Percentiles rank a stretch among this genome's conserved stretches.
Evolutionary conservation across 805 yeast genomes (phyloP).

Genomic region (Wickerhamiella siamensis): DNA sequence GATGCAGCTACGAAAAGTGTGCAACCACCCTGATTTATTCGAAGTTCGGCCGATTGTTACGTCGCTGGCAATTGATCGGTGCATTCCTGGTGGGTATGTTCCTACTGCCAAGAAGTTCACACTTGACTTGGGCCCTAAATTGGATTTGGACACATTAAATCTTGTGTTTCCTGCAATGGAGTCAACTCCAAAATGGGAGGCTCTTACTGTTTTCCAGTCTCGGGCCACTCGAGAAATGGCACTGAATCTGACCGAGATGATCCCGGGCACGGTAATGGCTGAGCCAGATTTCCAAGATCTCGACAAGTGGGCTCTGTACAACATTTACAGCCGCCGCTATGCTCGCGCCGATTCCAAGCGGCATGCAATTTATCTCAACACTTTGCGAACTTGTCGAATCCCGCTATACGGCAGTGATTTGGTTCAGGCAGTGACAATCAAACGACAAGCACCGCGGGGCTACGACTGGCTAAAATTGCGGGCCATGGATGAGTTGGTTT

Average conservation of each 20-base stretch:
- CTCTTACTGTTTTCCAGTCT: constrained; percentile 4
- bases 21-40: constrained; percentile 91
- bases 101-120: constrained; percentile 1
- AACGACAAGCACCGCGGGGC: constrained; percentile 4
- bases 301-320: constrained; percentile 44
- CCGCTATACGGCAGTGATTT: constrained; percentile 59
- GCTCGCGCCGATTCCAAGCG: constrained; percentile 38
- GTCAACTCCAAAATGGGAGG: constrained; percentile 16
- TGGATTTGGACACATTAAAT: constrained; percentile 47
- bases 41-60: constrained; percentile 92
- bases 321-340: constrained; percentile 38
- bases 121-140: constrained; percentile 10
- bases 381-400: constrained; percentile 44
- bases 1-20: constrained; percentile 94
- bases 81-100: constrained; percentile 41
- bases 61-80: constrained; percentile 59
- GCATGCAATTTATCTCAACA: constrained; percentile 49
- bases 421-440: constrained; percentile 24
- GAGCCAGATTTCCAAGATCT: constrained; percentile 21
- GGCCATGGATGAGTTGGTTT: constrained; percentile 12
- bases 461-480: constrained; percentile 11
- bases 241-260: constrained; percentile 6
- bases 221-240: constrained; percentile 6
- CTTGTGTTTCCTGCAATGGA: constrained; percentile 39
- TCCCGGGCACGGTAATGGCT: constrained; percentile 11